Conservation (phyloP, 2,329 filamentous ascomycete species). For the Corynespora cassiicola region DNA sequence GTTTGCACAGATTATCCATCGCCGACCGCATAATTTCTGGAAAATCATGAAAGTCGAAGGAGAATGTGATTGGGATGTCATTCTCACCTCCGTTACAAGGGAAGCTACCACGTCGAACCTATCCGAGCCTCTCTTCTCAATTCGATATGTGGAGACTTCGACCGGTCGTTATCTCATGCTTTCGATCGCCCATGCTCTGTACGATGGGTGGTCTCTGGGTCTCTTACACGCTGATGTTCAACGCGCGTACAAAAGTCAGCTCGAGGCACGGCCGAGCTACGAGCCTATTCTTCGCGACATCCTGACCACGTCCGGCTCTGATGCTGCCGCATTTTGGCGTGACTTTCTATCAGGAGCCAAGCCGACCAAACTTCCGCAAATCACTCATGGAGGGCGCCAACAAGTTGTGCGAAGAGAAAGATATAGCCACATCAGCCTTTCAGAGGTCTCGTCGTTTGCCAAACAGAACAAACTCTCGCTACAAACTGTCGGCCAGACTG, state of each 20-base stretch:
- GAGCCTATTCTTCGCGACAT: constrained; percentile 63
- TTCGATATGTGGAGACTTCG: constrained; percentile 47
- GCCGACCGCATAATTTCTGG: constrained; percentile 42
- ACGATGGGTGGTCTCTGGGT: constrained; percentile 84
- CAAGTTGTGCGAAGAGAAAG: constrained; percentile 51
- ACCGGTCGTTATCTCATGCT: constrained; percentile 59
- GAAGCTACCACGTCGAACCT: constrained; percentile 26
- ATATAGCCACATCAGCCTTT: constrained; percentile 50
- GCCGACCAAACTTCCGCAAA: constrained; percentile 48
- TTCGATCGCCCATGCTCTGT: constrained; percentile 84
- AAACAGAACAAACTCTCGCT: constrained; percentile 71
- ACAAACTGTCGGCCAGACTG: constrained; percentile 77
- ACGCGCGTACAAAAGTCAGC: constrained; percentile 63
- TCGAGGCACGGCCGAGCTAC: constrained; percentile 55
- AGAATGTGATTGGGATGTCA: constrained; percentile 33
- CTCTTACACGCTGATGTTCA: constrained; percentile 75
- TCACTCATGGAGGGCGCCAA: constrained; percentile 6
- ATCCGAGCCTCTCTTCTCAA: constrained; percentile 32
- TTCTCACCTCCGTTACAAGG: constrained; percentile 44
- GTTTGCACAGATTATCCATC: constrained; percentile 64
- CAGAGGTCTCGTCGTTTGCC: constrained; percentile 65
- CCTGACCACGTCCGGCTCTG: constrained; percentile 53
- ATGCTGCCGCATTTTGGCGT: constrained; percentile 72
- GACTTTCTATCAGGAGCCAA: constrained; percentile 65
- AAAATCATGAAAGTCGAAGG: constrained; percentile 22